Evolutionary conservation across 2,329 filamentous ascomycete species (phyloP), one percentile per base, ranked within the genome.

Genomic region (Calonectria pseudoreteaudii): DNA sequence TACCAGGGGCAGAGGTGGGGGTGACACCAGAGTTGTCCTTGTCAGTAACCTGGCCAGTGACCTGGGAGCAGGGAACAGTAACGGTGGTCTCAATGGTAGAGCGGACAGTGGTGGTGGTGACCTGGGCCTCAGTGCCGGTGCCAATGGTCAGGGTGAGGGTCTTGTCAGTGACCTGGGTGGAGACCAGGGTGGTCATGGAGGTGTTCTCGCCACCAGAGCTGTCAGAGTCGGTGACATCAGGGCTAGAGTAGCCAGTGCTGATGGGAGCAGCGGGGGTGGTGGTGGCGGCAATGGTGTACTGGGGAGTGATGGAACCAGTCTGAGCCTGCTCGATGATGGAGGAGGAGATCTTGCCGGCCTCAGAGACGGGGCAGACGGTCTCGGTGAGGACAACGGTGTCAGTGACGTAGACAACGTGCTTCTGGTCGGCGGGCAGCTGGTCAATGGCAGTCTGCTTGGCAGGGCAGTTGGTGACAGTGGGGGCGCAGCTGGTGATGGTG

Each of bases 381-480:
- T 83, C 83, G 74, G 84, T 85, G 76, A 87, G 79, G 49, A 82
- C 79, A 62, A 86, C 79, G 50, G 84, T 85, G 78, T 86, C 80
- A 72, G 86, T 87, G 73, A 85, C 81, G 62, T 41, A 41, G 56
- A 83, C 77, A 68, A 74, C 71, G 81, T 81, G 66, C 78, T 73
- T 79, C 81, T 83, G 75, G 85, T 82, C 18, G 80, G 77, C 82
- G 72, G 85, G 84, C 60, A 86, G 79, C 73, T 80, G 78, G 66
- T 82, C 82, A 66, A 84, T 79, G 66, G 78, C 83, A 28, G 83
- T 80, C 74, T 81, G 60, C 72, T 81, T 74, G 74, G 83, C 82
- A 70, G 86, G 86, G 84, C 90, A 92, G 90, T 91, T 85, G 83
- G 90, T 90, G 81, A 91, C 87, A 71, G 87, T 89, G 70, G 90